These are phyloP conservation scores for Epithemia pelagica DNA, from an alignment of 108 stramenopile species.

Conservation along the genomic window DNA sequence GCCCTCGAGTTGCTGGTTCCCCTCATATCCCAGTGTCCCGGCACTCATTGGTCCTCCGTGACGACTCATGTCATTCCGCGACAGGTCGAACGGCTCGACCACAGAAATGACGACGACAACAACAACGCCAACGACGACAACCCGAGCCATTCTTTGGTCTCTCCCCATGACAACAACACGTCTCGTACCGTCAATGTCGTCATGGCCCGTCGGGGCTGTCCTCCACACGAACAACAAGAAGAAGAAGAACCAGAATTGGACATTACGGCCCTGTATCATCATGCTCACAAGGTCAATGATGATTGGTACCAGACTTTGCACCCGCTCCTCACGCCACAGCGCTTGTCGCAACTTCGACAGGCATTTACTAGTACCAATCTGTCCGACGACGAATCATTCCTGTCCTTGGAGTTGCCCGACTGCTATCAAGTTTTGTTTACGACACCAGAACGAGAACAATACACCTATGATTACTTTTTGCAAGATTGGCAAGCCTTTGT, in stretches of 20 bases:
- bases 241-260: background rate
- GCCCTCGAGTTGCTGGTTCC: slow-evolving; percentile 43
- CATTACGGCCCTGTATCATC: slow-evolving; percentile 23
- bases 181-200: slow-evolving; percentile 39
- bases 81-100: slow-evolving; percentile 42
- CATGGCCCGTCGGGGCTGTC: slow-evolving; percentile 24
- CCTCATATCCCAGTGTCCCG: slow-evolving; percentile 55
- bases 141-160: too few species aligned
- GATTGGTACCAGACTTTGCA: slow-evolving; percentile 55
- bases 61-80: slow-evolving; percentile 45
- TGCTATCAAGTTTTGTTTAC: slow-evolving; percentile 66
- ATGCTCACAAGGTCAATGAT: slow-evolving; percentile 53
- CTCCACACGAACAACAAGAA: background rate
- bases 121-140: background rate
- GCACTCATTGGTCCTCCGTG: slow-evolving; percentile 51
- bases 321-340: slow-evolving; percentile 57
- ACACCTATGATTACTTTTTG: slow-evolving; percentile 65
- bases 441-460: slow-evolving; percentile 61
- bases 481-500: slow-evolving; percentile 76
- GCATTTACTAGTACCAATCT: slow-evolving; percentile 17
- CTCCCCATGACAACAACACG: background rate
- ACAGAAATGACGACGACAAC: background rate
- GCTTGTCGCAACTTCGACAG: slow-evolving; percentile 30
- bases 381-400: background rate
- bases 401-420: slow-evolving; percentile 20